Percentiles rank a stretch among this genome's conserved stretches.
Conservation (phyloP, 2,329 filamentous ascomycete genomes). For the Aspergillus phoenicis region DNA sequence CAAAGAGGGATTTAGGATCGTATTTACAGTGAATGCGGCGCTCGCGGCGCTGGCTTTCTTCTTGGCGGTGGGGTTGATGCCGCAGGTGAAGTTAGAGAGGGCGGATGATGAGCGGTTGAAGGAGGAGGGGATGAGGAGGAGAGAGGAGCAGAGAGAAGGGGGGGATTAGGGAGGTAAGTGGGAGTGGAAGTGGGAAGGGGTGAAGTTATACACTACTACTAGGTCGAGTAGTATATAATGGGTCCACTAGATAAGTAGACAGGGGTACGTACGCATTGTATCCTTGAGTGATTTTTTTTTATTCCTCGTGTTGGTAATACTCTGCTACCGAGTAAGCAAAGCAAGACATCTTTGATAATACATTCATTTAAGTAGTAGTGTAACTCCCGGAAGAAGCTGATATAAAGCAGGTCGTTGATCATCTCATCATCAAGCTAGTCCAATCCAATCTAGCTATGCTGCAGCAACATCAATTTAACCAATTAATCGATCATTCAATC, state of each 20-base stretch:
- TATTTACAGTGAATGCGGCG: slow-evolving; percentile 43
- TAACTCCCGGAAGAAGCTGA: not conserved
- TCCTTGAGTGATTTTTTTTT: too few species aligned
- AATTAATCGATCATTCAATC: not conserved
- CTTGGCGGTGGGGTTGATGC: slow-evolving; percentile 40
- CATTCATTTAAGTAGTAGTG: too few species aligned
- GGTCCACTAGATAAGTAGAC: too few species aligned
- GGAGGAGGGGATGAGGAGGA: slow-evolving; percentile 29
- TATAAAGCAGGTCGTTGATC: not conserved
- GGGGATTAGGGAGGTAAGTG: too few species aligned
- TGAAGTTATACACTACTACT: not conserved
- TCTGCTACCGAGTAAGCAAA: too few species aligned
- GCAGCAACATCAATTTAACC: not conserved
- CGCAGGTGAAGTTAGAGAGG: slow-evolving; percentile 36
- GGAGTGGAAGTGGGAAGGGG: not conserved
- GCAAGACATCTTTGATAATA: too few species aligned
- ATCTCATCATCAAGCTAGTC: slow-evolving; percentile 9
- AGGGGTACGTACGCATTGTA: too few species aligned
- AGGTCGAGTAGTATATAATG: too few species aligned
- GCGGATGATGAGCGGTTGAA: slow-evolving; percentile 35
- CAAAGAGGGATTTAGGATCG: slow-evolving; percentile 41
- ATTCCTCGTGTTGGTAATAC: too few species aligned
- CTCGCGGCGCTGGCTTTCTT: slow-evolving; percentile 40
- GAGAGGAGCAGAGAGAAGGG: slow-evolving; percentile 3
- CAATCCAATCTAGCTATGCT: not conserved